phyloP scores from a whole-genome alignment of 495 filamentous ascomycete genomes.

The Hypoxylon fuscum region DNA sequence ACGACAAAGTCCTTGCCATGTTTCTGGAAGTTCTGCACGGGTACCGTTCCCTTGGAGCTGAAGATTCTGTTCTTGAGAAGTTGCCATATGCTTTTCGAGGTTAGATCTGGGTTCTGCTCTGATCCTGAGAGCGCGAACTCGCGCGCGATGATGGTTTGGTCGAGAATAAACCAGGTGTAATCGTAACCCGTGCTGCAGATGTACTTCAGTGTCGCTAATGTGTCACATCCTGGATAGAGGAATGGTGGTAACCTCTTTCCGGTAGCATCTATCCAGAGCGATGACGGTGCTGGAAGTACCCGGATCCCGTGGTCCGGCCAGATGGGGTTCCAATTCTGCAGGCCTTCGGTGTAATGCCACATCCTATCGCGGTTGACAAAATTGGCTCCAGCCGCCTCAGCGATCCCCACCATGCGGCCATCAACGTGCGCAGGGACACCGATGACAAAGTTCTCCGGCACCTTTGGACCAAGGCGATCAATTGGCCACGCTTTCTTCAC shows the following conservation, averaged over 20 bases:
- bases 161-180: constrained; percentile 64
- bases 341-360: constrained; percentile 65
- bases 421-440: constrained; percentile 63
- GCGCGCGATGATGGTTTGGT: constrained; percentile 58
- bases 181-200: constrained; percentile 63
- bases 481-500: constrained; percentile 59
- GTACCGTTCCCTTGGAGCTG: constrained; percentile 54
- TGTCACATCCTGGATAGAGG: constrained; percentile 60
- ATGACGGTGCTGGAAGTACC: constrained; percentile 58
- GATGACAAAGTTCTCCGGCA: constrained; percentile 58
- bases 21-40: constrained; percentile 60
- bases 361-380: constrained; percentile 62
- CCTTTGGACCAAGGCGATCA: constrained; percentile 55
- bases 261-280: constrained; percentile 62
- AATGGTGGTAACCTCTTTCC: constrained; percentile 59
- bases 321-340: constrained; percentile 62
- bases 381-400: constrained; percentile 54
- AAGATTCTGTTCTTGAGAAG: constrained; percentile 55
- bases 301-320: constrained; percentile 64
- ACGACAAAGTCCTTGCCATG: constrained; percentile 61
- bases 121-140: constrained; percentile 64
- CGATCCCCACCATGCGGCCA: constrained; percentile 61
- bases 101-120: constrained; percentile 64
- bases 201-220: constrained; percentile 59
- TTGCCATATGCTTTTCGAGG: constrained; percentile 58